Percentiles rank a stretch among this genome's conserved stretches.
Evolutionary conservation across 805 yeast genomes (phyloP).

Genomic region (Yamadazyma ubonensis): DNA sequence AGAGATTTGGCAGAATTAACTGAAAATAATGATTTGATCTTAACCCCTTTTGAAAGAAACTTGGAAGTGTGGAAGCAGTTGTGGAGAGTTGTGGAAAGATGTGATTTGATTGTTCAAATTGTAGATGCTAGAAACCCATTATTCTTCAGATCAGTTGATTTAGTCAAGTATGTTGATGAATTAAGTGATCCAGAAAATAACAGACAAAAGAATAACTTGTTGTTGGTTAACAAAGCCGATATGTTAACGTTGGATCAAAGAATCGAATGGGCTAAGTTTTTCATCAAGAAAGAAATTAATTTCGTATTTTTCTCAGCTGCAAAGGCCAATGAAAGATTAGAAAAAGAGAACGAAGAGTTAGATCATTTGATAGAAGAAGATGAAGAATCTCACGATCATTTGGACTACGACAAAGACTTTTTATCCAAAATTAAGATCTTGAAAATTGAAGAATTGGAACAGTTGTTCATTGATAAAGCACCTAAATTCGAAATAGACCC

Average conservation of each 20-base stretch:
- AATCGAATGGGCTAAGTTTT: conserved; percentile 82
- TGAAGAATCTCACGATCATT: conserved; percentile 13
- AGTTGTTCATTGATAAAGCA: conserved; percentile 69
- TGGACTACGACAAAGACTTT: conserved; percentile 19
- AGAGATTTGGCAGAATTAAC: conserved; percentile 82
- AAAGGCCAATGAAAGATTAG: conserved; percentile 73
- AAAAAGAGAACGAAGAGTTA: conserved; percentile 47
- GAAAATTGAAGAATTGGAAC: conserved; percentile 82
- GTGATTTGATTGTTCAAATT: conserved; percentile 91
- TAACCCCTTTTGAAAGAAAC: conserved; percentile 97
- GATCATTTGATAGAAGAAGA: conserved; percentile 34
- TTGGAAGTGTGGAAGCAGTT: conserved; percentile 97
- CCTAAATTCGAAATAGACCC: conserved; percentile 62
- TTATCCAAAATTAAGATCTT: conserved; percentile 59
- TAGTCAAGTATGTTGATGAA: conserved; percentile 80
- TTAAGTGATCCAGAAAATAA: conserved; percentile 50
- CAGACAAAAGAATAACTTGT: conserved; percentile 64
- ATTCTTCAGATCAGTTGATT: conserved; percentile 82
- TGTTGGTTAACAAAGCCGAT: conserved; percentile 93
- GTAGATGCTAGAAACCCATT: conserved; percentile 97
- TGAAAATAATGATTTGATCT: conserved; percentile 76
- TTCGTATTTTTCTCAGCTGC: conserved; percentile 93
- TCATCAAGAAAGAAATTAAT: conserved; percentile 62
- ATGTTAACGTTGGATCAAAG: conserved; percentile 76
- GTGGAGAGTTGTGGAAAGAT: conserved; percentile 96